Percentiles rank a stretch among this genome's conserved stretches.
phyloP scores from a whole-genome alignment of 2,329 filamentous ascomycete genomes.

The Simplicillium sp. region DNA sequence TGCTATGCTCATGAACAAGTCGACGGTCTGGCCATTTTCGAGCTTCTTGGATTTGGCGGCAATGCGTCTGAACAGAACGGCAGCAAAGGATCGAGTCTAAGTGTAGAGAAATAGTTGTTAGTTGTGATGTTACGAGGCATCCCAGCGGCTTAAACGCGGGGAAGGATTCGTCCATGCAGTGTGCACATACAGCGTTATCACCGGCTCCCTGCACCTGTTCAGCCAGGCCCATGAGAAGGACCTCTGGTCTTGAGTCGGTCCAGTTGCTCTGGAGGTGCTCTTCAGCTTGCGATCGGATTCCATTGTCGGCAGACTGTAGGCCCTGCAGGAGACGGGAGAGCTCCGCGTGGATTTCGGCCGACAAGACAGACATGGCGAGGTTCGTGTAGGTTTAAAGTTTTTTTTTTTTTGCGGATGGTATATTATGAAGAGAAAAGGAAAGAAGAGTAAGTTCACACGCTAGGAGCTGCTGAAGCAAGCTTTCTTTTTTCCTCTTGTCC shows the following conservation, averaged over 20 bases:
- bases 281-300: constrained; percentile 74
- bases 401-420: too few relatives aligned
- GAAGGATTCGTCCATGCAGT: constrained; percentile 2
- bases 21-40: constrained; percentile 59
- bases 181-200: constrained; percentile 52
- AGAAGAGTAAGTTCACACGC: neutral
- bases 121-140: neutral
- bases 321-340: constrained; percentile 80
- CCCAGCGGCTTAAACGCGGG: neutral
- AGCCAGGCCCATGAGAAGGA: constrained; percentile 85
- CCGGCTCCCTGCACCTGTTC: constrained; percentile 81
- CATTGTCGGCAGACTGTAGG: constrained; percentile 84
- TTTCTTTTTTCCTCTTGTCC: too few relatives aligned
- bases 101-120: constrained; percentile 2
- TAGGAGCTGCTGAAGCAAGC: too few relatives aligned
- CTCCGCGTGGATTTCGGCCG: constrained; percentile 74
- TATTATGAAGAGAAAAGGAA: neutral
- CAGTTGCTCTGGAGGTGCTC: constrained; percentile 87
- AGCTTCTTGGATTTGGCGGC: constrained; percentile 80
- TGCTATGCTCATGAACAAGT: constrained; percentile 76
- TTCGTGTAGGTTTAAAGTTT: constrained; percentile 10
- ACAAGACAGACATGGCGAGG: constrained; percentile 69
- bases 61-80: constrained; percentile 90
- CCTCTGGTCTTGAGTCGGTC: constrained; percentile 71
- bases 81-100: constrained; percentile 81